Percentiles rank a stretch among this genome's conserved stretches.
Conservation (phyloP, 2,329 filamentous ascomycete species). For the Pyricularia sp. region DNA sequence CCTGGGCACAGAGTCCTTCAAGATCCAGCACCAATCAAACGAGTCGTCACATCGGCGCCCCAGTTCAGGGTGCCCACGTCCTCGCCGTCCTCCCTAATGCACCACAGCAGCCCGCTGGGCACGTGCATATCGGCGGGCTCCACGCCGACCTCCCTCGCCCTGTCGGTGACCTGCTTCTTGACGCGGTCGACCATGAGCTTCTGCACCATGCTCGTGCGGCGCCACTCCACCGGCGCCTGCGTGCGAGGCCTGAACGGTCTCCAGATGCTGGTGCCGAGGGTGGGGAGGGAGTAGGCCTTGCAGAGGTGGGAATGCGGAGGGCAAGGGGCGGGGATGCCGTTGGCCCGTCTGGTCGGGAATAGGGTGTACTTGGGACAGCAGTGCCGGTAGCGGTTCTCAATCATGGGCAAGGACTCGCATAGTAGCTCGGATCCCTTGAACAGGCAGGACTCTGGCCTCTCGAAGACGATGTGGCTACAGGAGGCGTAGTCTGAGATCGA, state of each 20-base stretch:
- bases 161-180: neutral
- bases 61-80: neutral
- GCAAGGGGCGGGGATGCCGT: neutral
- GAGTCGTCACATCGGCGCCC: neutral
- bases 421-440: neutral
- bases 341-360: neutral
- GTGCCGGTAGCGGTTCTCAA: neutral
- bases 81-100: neutral
- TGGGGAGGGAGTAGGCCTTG: neutral
- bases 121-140: neutral
- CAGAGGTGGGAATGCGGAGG: neutral
- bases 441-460: neutral
- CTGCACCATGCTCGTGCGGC: neutral
- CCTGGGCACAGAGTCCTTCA: neutral
- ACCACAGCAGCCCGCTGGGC: neutral
- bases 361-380: neutral
- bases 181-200: neutral
- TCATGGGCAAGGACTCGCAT: neutral
- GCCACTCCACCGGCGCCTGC: neutral
- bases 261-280: neutral
- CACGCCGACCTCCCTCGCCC: neutral
- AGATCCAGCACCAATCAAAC: neutral
- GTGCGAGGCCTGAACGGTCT: neutral
- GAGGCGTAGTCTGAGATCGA: neutral
- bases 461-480: constrained; percentile 1